Evolutionary conservation across 1,284 basidiomycete genomes (phyloP).

Genomic region (Gastroboletus turbinatus): DNA sequence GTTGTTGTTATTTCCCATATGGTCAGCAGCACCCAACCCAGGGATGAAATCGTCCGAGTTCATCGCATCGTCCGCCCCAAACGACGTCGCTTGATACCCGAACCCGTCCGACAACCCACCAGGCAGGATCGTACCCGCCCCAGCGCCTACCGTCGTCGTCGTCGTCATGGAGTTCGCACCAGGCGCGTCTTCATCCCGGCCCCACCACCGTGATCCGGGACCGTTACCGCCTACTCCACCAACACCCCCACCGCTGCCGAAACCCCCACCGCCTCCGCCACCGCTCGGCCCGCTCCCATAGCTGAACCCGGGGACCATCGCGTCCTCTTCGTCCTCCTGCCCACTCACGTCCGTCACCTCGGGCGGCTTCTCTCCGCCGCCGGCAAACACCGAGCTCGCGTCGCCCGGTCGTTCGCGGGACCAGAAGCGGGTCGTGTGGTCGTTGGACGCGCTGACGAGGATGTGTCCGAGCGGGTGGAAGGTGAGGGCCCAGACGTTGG

Average conservation of each 20-base stretch:
- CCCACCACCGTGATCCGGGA: slow-evolving; percentile 35
- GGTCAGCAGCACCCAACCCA: slow-evolving; percentile 37
- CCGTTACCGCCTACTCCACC: slow-evolving; percentile 18
- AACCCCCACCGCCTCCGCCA: slow-evolving; percentile 17
- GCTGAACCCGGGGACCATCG: slow-evolving; percentile 64
- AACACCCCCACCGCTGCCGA: slow-evolving; percentile 1
- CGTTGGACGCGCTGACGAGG: slow-evolving; percentile 90
- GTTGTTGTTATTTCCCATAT: slow-evolving; percentile 3
- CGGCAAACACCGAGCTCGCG: slow-evolving; percentile 63
- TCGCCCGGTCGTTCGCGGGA: slow-evolving; percentile 83
- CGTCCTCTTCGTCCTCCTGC: slow-evolving; percentile 75
- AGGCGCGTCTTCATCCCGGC: slow-evolving; percentile 38
- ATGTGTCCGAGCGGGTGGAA: slow-evolving; percentile 97
- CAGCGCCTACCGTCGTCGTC: background rate
- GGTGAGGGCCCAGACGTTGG: slow-evolving; percentile 93
- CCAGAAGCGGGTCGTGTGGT: slow-evolving; percentile 99
- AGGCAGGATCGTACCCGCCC: background rate
- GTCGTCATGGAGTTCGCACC: background rate
- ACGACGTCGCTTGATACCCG: slow-evolving; percentile 10
- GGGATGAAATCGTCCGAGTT: slow-evolving; percentile 51
- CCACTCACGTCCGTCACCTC: slow-evolving; percentile 55
- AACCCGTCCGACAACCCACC: slow-evolving; percentile 20
- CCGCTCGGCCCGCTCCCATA: slow-evolving; percentile 30
- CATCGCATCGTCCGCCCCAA: slow-evolving; percentile 30
- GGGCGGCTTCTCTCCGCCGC: slow-evolving; percentile 77